A percentile compares a stretch with the other conserved stretches of the same genome.
These are phyloP conservation scores for Rhizoctonia solani DNA, from an alignment of 1,284 basidiomycete genomes.

Conservation along the genomic window DNA sequence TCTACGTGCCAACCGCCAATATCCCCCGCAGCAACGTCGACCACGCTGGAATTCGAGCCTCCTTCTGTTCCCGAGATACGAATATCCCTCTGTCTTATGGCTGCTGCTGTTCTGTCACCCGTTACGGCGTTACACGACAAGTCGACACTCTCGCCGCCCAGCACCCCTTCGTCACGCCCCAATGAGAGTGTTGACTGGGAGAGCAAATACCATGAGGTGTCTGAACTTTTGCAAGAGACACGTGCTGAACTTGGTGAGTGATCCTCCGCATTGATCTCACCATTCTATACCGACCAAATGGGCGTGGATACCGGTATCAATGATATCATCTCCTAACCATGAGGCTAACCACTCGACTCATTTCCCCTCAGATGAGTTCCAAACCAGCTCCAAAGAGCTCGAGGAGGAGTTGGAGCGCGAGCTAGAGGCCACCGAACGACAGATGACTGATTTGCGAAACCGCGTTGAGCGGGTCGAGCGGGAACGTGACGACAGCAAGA, in stretches of 20 bases:
- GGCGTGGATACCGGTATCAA: constrained; percentile 3
- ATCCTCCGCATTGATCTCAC: constrained; percentile 40
- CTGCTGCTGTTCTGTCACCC: constrained; percentile 15
- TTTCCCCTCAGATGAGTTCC: constrained; percentile 72
- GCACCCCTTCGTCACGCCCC: constrained; percentile 26
- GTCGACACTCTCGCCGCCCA: constrained; percentile 20
- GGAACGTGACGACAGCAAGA: constrained; percentile 92
- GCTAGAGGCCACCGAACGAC: constrained; percentile 82
- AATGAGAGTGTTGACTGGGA: constrained; percentile 64
- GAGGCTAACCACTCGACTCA: constrained; percentile 32
- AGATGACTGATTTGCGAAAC: constrained; percentile 78
- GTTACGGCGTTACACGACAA: background rate
- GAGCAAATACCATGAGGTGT: constrained; percentile 81
- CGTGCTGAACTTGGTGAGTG: constrained; percentile 65
- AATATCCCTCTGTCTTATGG: background rate
- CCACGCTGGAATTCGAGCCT: background rate
- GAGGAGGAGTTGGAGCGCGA: constrained; percentile 93
- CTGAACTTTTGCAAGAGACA: constrained; percentile 84
- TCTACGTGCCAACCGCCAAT: background rate
- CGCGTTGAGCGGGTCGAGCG: constrained; percentile 73
- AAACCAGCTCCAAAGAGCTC: constrained; percentile 86
- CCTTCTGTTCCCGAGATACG: background rate
- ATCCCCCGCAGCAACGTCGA: constrained; percentile 10
- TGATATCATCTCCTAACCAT: background rate
- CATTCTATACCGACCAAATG: too few relatives aligned